phyloP scores from a whole-genome alignment of 208 protist species.

The Tritrichomonas musculus region DNA sequence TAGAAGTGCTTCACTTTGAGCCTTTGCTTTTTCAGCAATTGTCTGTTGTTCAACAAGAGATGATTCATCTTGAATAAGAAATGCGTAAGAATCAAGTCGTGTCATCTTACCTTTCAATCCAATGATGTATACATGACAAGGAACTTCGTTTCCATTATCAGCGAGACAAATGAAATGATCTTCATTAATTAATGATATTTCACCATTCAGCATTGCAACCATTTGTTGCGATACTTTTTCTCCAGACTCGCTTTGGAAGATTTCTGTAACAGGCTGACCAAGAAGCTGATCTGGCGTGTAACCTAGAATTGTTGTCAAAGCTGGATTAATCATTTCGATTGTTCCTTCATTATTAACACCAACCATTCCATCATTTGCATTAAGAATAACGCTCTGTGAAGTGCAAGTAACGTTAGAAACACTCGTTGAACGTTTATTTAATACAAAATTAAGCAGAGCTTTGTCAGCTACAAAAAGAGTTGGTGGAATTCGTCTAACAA shows the following conservation, averaged over 20 bases:
- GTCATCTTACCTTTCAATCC: neutral
- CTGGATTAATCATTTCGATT: neutral
- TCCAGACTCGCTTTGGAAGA: neutral
- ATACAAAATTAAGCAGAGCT: no score
- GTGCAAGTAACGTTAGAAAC: no score
- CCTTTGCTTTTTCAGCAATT: neutral
- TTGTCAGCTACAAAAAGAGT: no score
- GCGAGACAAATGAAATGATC: neutral
- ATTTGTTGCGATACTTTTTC: neutral
- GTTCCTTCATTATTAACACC: neutral
- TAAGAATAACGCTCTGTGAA: no score
- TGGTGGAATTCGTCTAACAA: no score
- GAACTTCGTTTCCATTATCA: neutral
- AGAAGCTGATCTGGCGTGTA: constrained; percentile 2
- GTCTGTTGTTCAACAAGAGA: neutral
- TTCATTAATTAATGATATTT: neutral
- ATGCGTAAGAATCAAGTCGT: neutral
- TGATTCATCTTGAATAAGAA: neutral
- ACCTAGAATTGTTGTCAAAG: neutral
- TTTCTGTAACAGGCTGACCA: neutral
- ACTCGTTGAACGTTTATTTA: no score
- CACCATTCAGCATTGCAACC: neutral
- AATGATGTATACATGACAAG: neutral
- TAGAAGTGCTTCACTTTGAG: neutral
- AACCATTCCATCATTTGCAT: neutral